phyloP scores from a whole-genome alignment of 2,329 filamentous ascomycete genomes.

The Colletotrichum lentis region DNA sequence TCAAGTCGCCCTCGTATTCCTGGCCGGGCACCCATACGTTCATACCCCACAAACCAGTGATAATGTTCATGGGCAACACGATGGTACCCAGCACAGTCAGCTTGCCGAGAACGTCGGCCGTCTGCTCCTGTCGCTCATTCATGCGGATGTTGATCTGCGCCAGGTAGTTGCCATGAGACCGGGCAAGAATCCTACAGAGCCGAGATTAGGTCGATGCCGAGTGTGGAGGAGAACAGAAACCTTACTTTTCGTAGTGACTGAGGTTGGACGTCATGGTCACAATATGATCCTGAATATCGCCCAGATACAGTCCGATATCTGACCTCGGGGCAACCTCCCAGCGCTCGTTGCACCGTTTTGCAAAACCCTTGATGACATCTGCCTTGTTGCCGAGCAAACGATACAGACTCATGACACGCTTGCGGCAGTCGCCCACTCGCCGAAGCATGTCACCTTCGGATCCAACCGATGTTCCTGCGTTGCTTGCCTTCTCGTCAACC shows the following conservation, averaged over 20 bases:
- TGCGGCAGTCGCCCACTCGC: constrained; percentile 90
- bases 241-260: constrained; percentile 93
- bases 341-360: constrained; percentile 96
- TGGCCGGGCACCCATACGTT: constrained; percentile 97
- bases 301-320: constrained; percentile 96
- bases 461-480: constrained; percentile 56
- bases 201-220: constrained; percentile 12
- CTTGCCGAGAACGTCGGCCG: constrained; percentile 92
- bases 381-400: constrained; percentile 94
- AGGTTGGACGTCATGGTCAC: constrained; percentile 98
- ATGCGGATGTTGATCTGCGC: constrained; percentile 99
- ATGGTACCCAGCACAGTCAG: constrained; percentile 96
- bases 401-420: constrained; percentile 97
- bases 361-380: constrained; percentile 98
- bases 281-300: constrained; percentile 99
- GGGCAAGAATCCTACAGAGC: constrained; percentile 75
- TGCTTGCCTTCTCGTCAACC: constrained; percentile 57
- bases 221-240: constrained; percentile 36
- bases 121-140: constrained; percentile 97
- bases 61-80: constrained; percentile 98
- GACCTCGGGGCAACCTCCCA: constrained; percentile 95
- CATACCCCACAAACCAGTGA: constrained; percentile 98
- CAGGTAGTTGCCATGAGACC: constrained; percentile 96
- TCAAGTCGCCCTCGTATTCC: constrained; percentile 75
- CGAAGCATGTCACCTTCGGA: constrained; percentile 83